Evolutionary conservation across 306 rosid species (phyloP).

Genomic region (Lathyrus aphaca): DNA sequence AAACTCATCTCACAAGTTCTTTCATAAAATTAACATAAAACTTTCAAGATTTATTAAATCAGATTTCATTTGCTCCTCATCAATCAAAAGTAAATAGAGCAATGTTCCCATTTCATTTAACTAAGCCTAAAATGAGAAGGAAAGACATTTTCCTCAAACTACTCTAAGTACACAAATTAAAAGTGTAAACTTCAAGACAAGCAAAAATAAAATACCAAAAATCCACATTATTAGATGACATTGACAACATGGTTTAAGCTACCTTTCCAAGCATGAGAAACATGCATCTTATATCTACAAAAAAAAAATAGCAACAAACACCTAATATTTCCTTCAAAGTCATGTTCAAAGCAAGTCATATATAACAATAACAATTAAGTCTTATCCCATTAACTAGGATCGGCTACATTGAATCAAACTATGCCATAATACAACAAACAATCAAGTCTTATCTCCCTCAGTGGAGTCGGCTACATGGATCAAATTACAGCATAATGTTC

Average conservation of each 20-base stretch:
- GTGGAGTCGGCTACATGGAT: no score
- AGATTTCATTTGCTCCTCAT: constrained; percentile 7
- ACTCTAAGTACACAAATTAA: constrained; percentile 7
- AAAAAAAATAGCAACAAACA: not conserved
- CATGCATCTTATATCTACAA: constrained; percentile 22
- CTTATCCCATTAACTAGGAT: no score
- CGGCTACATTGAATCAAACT: no score
- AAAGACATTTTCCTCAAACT: constrained; percentile 13
- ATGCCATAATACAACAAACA: not conserved
- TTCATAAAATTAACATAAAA: not conserved
- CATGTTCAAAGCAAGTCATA: constrained; percentile 13
- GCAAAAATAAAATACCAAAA: constrained; percentile 18
- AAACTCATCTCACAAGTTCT: constrained; percentile 21
- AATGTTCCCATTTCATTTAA: constrained; percentile 9
- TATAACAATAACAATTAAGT: not conserved
- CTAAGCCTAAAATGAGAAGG: constrained; percentile 15
- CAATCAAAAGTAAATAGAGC: constrained; percentile 13
- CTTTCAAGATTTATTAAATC: constrained; percentile 18
- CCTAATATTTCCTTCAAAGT: constrained; percentile 15
- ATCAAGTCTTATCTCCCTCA: not conserved
- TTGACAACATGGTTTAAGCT: constrained; percentile 9
- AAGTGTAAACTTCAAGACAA: constrained; percentile 27
- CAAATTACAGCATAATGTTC: no score
- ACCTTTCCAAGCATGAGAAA: constrained; percentile 27
- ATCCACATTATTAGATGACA: constrained; percentile 18